Evolutionary conservation across 176 grass and related monocot genomes (phyloP), one percentile per base, ranked within the genome.

Genomic region (Avena atlantica): DNA sequence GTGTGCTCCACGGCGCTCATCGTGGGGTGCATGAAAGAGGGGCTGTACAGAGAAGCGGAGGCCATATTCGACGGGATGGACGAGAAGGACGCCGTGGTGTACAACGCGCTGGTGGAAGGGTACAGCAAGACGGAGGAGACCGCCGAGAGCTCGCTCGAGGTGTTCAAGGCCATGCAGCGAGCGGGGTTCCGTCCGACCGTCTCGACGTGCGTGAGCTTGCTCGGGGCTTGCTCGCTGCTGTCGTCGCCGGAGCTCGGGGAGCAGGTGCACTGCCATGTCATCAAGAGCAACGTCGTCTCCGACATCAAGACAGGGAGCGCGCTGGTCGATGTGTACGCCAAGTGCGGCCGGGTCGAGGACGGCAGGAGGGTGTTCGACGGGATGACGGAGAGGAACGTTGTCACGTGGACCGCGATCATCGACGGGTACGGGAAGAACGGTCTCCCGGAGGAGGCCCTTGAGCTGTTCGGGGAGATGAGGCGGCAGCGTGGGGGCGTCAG

Each of bases 381-480:
- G 21, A 92, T 95, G 91, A n/a, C 75, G 0, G 85, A 80, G 27
- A 86, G 78, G 78, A 98, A 92, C 72, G 96, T 98, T 24, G 45
- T 98, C 71, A 92, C 93, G 2, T 98, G 95, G 95, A 98, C 95
- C 0, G 93, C 91, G 11, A 98, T 98, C 90, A 94, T 98, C 64
- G 96, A 98, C 67, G 90, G 96, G 23, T 95, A 95, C 64, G 93
- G 92, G 34, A 92, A 95, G 87, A 98, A 98, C 70, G 93, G 96
- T 60, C 78, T 92, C 15, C 58, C 93, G 14, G 61, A 80, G 6
- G 55, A 94, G 69, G 90, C 96, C 52, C 88, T 95, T n/a, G 37
- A 80, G 44, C 82, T 98, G 48, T 95, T 95, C 4, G 68, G 78
- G 11, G 78, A 92, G 70, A 92, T 95, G 92, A 87, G 31, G 62